Percentiles rank a stretch among this genome's conserved stretches.
Evolutionary conservation across 2,329 filamentous ascomycete genomes (phyloP).

Genomic region (Fusarium sp.): DNA sequence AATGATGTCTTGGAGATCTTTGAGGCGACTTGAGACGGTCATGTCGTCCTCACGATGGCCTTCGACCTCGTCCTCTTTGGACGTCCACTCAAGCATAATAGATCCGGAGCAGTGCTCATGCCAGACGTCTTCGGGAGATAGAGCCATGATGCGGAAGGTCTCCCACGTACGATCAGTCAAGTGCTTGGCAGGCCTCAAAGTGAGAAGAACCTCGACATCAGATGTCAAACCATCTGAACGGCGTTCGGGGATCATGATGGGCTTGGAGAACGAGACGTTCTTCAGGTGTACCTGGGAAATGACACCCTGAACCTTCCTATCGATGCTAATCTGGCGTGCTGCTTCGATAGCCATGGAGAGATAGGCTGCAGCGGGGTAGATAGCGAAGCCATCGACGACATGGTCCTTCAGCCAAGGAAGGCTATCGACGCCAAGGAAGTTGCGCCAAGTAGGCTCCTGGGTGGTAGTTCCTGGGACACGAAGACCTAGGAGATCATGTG

Average conservation of each 20-base stretch:
- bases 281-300: slow-evolving; percentile 21
- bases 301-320: slow-evolving; percentile 11
- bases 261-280: slow-evolving; percentile 21
- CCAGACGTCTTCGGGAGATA: slow-evolving; percentile 18
- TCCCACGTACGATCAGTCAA: slow-evolving; percentile 22
- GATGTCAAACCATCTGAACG: slow-evolving; percentile 18
- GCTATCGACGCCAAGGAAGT: slow-evolving; percentile 35
- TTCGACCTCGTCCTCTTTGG: slow-evolving; percentile 21
- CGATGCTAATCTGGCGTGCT: slow-evolving; percentile 18
- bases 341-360: slow-evolving; percentile 46
- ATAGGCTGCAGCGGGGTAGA: slow-evolving; percentile 52
- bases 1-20: slow-evolving; percentile 13
- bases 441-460: slow-evolving; percentile 33
- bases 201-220: slow-evolving; percentile 25
- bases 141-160: slow-evolving; percentile 19
- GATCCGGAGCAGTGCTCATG: slow-evolving; percentile 20
- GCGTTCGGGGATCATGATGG: slow-evolving; percentile 25
- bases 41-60: slow-evolving; percentile 15
- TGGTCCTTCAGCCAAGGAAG: slow-evolving; percentile 55
- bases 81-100: slow-evolving; percentile 10
- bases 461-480: slow-evolving; percentile 19
- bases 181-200: slow-evolving; percentile 7
- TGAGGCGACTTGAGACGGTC: slow-evolving; percentile 1
- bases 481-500: slow-evolving; percentile 50
- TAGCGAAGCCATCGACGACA: slow-evolving; percentile 52